Conservation (phyloP, 495 filamentous ascomycete species). For the Tuber microsphaerosporum region DNA sequence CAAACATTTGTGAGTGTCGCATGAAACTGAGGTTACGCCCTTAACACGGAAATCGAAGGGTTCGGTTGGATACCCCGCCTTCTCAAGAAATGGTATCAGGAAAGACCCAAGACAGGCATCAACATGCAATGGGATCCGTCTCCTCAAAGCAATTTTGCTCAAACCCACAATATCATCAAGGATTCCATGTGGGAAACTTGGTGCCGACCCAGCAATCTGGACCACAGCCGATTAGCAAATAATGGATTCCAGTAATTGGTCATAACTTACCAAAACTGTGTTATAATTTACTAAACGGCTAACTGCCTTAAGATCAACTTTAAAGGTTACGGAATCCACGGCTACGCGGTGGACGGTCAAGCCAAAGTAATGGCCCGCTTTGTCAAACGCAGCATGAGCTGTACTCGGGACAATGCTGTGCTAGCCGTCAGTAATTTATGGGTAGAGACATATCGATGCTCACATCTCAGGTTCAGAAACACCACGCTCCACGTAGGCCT, state of each 20-base stretch:
- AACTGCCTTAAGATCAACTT: slow-evolving; percentile 69
- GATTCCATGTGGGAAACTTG: slow-evolving; percentile 96
- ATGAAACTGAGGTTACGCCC: slow-evolving; percentile 89
- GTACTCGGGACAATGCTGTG: slow-evolving; percentile 84
- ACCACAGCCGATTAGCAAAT: slow-evolving; percentile 7
- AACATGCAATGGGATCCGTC: slow-evolving; percentile 81
- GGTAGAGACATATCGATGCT: slow-evolving; percentile 28
- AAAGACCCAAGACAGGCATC: slow-evolving; percentile 97
- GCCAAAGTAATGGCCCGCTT: slow-evolving; percentile 88
- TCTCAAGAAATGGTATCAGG: slow-evolving; percentile 80
- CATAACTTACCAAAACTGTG: slow-evolving; percentile 59
- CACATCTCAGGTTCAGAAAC: slow-evolving; percentile 94
- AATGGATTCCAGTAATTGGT: background rate
- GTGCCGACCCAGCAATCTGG: slow-evolving; percentile 78
- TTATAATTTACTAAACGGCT: slow-evolving; percentile 87
- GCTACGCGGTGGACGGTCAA: slow-evolving; percentile 88
- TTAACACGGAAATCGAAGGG: slow-evolving; percentile 90
- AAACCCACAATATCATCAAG: slow-evolving; percentile 87
- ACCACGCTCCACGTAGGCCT: slow-evolving; percentile 73
- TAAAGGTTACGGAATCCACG: slow-evolving; percentile 77
- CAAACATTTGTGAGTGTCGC: slow-evolving; percentile 86
- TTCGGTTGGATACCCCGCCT: slow-evolving; percentile 77
- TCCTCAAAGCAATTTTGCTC: slow-evolving; percentile 71
- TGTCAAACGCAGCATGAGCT: slow-evolving; percentile 91
- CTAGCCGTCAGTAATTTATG: slow-evolving; percentile 31